A percentile compares a stretch with the other conserved stretches of the same genome.
Evolutionary conservation across 148 eudicot genomes (phyloP).

Genomic region (Vaccinium macrocarpon): DNA sequence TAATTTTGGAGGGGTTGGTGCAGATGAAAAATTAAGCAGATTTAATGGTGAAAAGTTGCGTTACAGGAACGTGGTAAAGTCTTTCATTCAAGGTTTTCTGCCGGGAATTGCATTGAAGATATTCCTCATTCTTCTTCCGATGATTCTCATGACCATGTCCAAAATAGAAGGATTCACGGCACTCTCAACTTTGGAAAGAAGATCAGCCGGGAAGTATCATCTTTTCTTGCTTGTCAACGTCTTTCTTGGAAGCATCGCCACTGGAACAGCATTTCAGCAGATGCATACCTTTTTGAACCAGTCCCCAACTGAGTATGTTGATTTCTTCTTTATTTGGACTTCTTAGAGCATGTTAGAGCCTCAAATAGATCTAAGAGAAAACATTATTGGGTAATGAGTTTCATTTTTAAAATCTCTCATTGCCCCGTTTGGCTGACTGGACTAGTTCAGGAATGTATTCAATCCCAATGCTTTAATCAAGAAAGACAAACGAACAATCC

Average conservation of each 20-base stretch:
- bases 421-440: not conserved
- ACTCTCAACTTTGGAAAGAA: conserved; percentile 48
- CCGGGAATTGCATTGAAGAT: conserved; percentile 59
- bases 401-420: not conserved
- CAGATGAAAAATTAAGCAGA: not conserved
- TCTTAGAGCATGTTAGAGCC: conserved; percentile 1
- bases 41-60: conserved; percentile 15
- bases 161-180: conserved; percentile 50
- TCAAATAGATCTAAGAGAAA: not conserved
- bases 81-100: conserved; percentile 57
- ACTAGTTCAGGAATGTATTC: not conserved
- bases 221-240: conserved; percentile 49
- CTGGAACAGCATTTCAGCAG: conserved; percentile 61
- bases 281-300: conserved; percentile 39
- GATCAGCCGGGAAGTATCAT: conserved; percentile 52
- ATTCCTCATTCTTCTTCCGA: conserved; percentile 48
- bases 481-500: not conserved
- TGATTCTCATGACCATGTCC: conserved; percentile 52
- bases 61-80: conserved; percentile 39
- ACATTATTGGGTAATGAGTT: not conserved
- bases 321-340: not conserved
- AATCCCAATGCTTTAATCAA: not conserved
- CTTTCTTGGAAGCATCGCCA: conserved; percentile 47
- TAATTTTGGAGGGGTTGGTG: not conserved
- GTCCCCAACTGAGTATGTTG: conserved; percentile 47